Conservation (phyloP, 495 filamentous ascomycete species). For the Trichoderma virens region DNA sequence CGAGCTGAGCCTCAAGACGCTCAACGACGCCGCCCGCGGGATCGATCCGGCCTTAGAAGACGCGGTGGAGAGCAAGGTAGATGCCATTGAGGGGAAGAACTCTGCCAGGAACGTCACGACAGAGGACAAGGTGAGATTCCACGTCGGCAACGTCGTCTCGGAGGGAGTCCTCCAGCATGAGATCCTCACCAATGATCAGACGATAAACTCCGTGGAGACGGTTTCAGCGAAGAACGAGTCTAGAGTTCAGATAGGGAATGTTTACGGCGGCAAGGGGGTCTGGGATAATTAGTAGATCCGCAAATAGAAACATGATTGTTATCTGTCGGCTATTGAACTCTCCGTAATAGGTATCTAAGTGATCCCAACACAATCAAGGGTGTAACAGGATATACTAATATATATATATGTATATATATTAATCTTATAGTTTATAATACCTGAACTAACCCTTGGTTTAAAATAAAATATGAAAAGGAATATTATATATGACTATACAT, state of each 20-base stretch:
- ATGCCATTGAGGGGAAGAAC: not conserved
- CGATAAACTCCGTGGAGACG: not conserved
- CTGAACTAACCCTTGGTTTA: too few relatives aligned
- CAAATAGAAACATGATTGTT: too few relatives aligned
- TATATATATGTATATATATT: too few relatives aligned
- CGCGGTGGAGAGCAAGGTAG: not conserved
- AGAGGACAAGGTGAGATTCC: slow-evolving; percentile 1
- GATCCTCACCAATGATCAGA: not conserved
- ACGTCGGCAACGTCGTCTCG: slow-evolving; percentile 6
- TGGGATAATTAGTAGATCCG: slow-evolving; percentile 9
- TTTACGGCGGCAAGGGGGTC: slow-evolving; percentile 9
- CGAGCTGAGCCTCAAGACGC: slow-evolving; percentile 10
- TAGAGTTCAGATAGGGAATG: slow-evolving; percentile 2
- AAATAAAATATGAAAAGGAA: too few relatives aligned
- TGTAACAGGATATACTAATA: too few relatives aligned
- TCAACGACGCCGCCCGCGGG: slow-evolving; percentile 5
- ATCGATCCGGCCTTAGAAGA: not conserved
- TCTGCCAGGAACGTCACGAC: not conserved
- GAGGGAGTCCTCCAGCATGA: not conserved
- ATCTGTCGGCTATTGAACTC: not conserved
- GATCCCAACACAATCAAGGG: too few relatives aligned
- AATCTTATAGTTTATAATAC: too few relatives aligned
- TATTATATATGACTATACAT: too few relatives aligned
- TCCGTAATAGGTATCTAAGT: too few relatives aligned
- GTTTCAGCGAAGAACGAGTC: slow-evolving; percentile 5